Percentiles rank a stretch among this genome's conserved stretches.
phyloP scores from a whole-genome alignment of 2,329 filamentous ascomycete species.

The Colletotrichum navitas region DNA sequence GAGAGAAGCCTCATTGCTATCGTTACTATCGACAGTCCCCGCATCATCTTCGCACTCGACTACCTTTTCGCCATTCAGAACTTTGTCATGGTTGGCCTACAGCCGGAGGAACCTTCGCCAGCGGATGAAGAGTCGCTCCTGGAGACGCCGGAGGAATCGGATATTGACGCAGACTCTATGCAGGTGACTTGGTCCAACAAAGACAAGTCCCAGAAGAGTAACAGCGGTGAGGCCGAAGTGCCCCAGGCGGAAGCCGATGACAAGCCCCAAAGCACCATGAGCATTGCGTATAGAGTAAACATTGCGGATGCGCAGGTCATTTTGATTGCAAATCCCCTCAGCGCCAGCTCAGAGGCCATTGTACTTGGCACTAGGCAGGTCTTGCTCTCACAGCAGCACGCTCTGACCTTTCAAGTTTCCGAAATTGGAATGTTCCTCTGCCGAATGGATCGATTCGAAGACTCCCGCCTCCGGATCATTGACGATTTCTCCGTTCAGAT shows the following conservation, averaged over 20 bases:
- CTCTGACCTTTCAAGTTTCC: conserved; percentile 91
- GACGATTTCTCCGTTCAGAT: conserved; percentile 96
- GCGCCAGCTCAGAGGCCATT: conserved; percentile 92
- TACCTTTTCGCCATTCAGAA: conserved; percentile 92
- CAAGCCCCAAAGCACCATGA: conserved; percentile 66
- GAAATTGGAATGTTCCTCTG: conserved; percentile 98
- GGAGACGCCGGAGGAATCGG: conserved; percentile 70
- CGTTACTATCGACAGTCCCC: conserved; percentile 92
- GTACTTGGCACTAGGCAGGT: conserved; percentile 95
- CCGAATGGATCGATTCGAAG: conserved; percentile 97
- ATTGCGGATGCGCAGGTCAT: conserved; percentile 97
- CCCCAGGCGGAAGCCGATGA: conserved; percentile 36
- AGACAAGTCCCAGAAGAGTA: conserved; percentile 50
- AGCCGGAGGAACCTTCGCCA: conserved; percentile 69
- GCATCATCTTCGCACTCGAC: conserved; percentile 94
- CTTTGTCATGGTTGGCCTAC: conserved; percentile 82
- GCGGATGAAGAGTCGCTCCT: conserved; percentile 65
- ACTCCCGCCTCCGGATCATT: conserved; percentile 88
- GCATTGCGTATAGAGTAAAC: conserved; percentile 89
- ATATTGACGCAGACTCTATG: conserved; percentile 65
- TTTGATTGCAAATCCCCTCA: conserved; percentile 93
- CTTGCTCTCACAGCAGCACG: conserved; percentile 92
- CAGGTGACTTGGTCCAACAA: conserved; percentile 59
- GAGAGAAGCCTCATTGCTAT: conserved; percentile 89
- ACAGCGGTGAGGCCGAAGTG: conserved; percentile 35